phyloP scores from a whole-genome alignment of 2,329 filamentous ascomycete species.

The Diaporthe longicolla region DNA sequence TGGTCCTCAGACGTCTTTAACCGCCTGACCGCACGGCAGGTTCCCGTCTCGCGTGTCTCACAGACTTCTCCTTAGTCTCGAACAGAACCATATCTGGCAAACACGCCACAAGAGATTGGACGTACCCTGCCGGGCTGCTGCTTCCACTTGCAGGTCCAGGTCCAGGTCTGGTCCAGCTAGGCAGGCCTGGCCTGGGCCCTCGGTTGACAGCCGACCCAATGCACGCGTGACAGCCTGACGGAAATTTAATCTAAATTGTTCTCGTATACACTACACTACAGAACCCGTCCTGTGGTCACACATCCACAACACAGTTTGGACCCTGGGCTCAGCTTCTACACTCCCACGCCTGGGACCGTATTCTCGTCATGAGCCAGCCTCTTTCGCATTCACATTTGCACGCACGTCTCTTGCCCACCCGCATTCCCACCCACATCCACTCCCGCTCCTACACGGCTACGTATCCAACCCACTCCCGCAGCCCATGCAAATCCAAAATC shows the following conservation, averaged over 20 bases:
- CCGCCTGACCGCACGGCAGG: conserved; percentile 23
- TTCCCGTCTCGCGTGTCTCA: conserved; percentile 20
- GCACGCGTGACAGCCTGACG: conserved; percentile 30
- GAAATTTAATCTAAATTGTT: conserved; percentile 24
- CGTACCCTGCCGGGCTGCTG: background rate
- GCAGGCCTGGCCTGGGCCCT: conserved; percentile 6
- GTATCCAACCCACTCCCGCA: background rate
- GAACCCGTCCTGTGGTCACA: conserved; percentile 16
- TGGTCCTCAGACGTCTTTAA: conserved; percentile 2
- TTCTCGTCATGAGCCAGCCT: conserved; percentile 19
- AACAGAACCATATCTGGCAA: conserved; percentile 7
- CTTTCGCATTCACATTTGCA: background rate
- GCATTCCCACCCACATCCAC: background rate
- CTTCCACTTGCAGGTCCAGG: too few relatives aligned
- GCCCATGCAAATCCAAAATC: background rate
- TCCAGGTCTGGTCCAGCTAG: background rate
- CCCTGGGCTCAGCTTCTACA: background rate
- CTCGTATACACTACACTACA: conserved; percentile 7
- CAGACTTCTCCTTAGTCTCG: conserved; percentile 16
- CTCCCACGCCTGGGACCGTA: background rate
- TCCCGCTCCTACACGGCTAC: background rate
- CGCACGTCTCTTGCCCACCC: too few relatives aligned
- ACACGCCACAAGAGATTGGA: conserved; percentile 1
- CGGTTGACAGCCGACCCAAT: conserved; percentile 33
- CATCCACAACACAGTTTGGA: background rate